Evolutionary conservation across 2,329 filamentous ascomycete species (phyloP).

Genomic region (Ophiocordyceps robertsii): DNA sequence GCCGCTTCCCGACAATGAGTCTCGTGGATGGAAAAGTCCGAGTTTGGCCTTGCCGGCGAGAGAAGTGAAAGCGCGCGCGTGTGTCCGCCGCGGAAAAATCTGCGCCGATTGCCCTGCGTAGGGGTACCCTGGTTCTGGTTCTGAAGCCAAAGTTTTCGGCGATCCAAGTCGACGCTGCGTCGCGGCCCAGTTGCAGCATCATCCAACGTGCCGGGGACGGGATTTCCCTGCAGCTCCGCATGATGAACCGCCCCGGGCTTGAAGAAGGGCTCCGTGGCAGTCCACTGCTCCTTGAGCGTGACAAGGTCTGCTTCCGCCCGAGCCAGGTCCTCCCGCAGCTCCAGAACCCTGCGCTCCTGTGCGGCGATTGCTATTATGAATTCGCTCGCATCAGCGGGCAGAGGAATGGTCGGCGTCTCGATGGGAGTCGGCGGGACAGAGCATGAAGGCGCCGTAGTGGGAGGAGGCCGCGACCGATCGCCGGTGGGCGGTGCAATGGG

Average conservation of each 20-base stretch:
- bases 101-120: slow-evolving; percentile 30
- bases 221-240: slow-evolving; percentile 2
- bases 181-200: slow-evolving; percentile 20
- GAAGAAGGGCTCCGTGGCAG: slow-evolving; percentile 50
- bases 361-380: slow-evolving; percentile 84
- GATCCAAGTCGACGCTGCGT: slow-evolving; percentile 51
- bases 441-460: slow-evolving; percentile 22
- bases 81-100: slow-evolving; percentile 55
- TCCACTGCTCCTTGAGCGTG: slow-evolving; percentile 73
- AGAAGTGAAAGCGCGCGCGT: slow-evolving; percentile 62
- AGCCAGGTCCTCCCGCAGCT: slow-evolving; percentile 78
- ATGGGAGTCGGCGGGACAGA: slow-evolving; percentile 38
- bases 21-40: slow-evolving; percentile 29
- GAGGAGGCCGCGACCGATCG: slow-evolving; percentile 36
- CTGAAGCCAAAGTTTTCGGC: slow-evolving; percentile 54
- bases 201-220: slow-evolving; percentile 5
- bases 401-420: slow-evolving; percentile 26
- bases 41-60: slow-evolving; percentile 45
- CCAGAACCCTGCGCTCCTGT: slow-evolving; percentile 81
- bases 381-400: slow-evolving; percentile 43
- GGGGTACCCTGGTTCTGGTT: slow-evolving; percentile 31
- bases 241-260: not conserved
- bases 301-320: slow-evolving; percentile 68
- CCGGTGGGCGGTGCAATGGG: slow-evolving; percentile 44
- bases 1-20: slow-evolving; percentile 18